Percentiles rank a stretch among this genome's conserved stretches.
Conservation (phyloP, 495 filamentous ascomycete genomes). For the Podospora appendiculata region DNA sequence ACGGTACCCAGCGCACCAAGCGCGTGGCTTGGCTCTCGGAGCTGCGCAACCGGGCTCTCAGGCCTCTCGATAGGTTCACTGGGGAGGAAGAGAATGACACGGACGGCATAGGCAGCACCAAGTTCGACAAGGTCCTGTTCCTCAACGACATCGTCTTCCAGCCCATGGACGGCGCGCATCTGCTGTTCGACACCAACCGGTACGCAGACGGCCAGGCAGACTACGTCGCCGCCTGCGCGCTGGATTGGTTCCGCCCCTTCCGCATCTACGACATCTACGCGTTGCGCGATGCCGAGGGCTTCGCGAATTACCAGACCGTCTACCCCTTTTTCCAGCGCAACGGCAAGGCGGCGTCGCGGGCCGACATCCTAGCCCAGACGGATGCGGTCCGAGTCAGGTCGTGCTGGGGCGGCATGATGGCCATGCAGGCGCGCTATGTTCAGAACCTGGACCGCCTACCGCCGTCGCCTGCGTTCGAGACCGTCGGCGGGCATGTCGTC, state of each 20-base stretch:
- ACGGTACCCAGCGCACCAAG: conserved; percentile 54
- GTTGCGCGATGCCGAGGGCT: conserved; percentile 66
- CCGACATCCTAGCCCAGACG: conserved; percentile 51
- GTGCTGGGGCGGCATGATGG: conserved; percentile 80
- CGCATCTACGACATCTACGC: conserved; percentile 83
- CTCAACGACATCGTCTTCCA: conserved; percentile 71
- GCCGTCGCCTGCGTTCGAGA: conserved; percentile 13
- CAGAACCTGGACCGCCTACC: conserved; percentile 19
- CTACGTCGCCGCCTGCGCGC: conserved; percentile 73
- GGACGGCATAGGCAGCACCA: conserved; percentile 21
- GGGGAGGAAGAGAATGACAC: conserved; percentile 6
- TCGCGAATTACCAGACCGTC: conserved; percentile 60
- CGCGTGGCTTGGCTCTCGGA: conserved; percentile 73
- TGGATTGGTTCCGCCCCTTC: conserved; percentile 69
- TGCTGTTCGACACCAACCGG: conserved; percentile 68
- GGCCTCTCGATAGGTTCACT: conserved; percentile 44
- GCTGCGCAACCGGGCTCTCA: conserved; percentile 65
- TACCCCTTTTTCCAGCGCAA: conserved; percentile 65
- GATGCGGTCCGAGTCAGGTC: conserved; percentile 67
- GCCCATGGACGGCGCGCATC: conserved; percentile 59
- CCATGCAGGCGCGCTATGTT: conserved; percentile 65
- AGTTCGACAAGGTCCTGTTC: conserved; percentile 64
- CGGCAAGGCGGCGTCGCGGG: conserved; percentile 47
- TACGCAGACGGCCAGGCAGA: conserved; percentile 43
- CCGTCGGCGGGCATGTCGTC: conserved; percentile 16